These are phyloP conservation scores for Caulochytrium protostelioides DNA, from an alignment of 371 early-diverging fungal genomes.

Conservation along the genomic window DNA sequence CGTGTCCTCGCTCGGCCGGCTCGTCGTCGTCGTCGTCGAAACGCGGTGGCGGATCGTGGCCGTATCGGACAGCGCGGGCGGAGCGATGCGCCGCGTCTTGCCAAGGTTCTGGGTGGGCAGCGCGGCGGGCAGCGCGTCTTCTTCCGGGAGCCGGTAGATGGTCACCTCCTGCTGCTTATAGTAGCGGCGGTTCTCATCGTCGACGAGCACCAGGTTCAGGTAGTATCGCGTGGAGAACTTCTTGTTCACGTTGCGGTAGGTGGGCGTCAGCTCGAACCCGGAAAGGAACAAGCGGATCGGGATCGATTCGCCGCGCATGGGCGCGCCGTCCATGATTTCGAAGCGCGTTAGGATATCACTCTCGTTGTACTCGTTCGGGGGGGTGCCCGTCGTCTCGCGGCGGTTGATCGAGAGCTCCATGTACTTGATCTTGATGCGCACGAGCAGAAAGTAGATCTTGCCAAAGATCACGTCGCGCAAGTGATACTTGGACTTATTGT, in stretches of 20 bases:
- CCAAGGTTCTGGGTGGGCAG: no score
- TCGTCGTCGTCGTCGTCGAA: no score
- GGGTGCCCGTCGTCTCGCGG: conserved; percentile 83
- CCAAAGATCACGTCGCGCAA: conserved; percentile 95
- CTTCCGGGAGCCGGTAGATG: conserved; percentile 29
- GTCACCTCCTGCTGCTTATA: conserved; percentile 77
- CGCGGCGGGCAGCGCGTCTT: no score
- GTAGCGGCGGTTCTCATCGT: conserved; percentile 92
- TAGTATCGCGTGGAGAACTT: conserved; percentile 92
- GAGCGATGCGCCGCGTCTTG: no score
- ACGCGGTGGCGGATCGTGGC: no score
- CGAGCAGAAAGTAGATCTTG: conserved; percentile 90
- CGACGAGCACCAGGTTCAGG: conserved; percentile 84
- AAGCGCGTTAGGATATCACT: conserved; percentile 93
- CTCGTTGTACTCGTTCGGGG: conserved; percentile 90
- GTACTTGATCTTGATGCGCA: conserved; percentile 96
- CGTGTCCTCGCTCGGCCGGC: no score
- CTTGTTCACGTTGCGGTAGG: conserved; percentile 74
- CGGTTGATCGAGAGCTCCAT: conserved; percentile 96
- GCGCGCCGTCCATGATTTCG: conserved; percentile 98
- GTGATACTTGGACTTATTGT: conserved; percentile 87
- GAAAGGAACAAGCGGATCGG: conserved; percentile 90
- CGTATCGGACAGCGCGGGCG: no score
- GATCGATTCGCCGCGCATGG: conserved; percentile 89
- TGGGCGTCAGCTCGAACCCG: conserved; percentile 87